Evolutionary conservation across 2,329 filamentous ascomycete genomes (phyloP).

Genomic region (Claviceps fusiformis): DNA sequence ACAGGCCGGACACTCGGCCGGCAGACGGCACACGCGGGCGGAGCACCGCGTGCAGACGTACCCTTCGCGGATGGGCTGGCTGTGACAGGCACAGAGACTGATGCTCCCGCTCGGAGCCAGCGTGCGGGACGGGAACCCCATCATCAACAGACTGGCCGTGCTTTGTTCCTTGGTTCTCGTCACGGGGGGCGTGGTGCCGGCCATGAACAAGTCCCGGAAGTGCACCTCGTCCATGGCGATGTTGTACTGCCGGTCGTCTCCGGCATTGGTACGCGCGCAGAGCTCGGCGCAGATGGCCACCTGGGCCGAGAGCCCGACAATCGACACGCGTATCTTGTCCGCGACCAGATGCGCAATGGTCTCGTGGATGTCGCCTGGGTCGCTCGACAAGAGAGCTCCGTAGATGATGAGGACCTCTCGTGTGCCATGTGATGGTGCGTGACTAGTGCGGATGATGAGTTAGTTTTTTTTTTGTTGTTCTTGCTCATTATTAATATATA

Average conservation of each 20-base stretch:
- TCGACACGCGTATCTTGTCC: slow-evolving; percentile 74
- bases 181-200: slow-evolving; percentile 77
- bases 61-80: slow-evolving; percentile 65
- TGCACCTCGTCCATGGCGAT: slow-evolving; percentile 67
- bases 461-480: too few species aligned
- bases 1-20: slow-evolving; percentile 82
- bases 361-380: slow-evolving; percentile 89
- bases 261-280: slow-evolving; percentile 73
- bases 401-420: slow-evolving; percentile 86
- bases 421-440: slow-evolving; percentile 86
- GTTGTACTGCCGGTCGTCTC: slow-evolving; percentile 62
- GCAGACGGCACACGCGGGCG: slow-evolving; percentile 78
- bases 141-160: slow-evolving; percentile 67
- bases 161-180: slow-evolving; percentile 51
- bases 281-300: slow-evolving; percentile 87
- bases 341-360: slow-evolving; percentile 67
- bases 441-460: slow-evolving; percentile 30
- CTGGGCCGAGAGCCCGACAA: slow-evolving; percentile 83
- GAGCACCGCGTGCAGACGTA: slow-evolving; percentile 85
- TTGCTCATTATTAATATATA: too few species aligned
- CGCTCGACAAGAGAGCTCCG: slow-evolving; percentile 77
- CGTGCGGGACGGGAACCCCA: slow-evolving; percentile 88
- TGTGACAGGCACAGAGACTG: slow-evolving; percentile 85
- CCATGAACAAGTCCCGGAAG: slow-evolving; percentile 79
- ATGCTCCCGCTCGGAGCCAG: slow-evolving; percentile 51